Evolutionary conservation across 305 asterid genomes (phyloP), one percentile per base, ranked within the genome.

Genomic region (Solanum hybrid): DNA sequence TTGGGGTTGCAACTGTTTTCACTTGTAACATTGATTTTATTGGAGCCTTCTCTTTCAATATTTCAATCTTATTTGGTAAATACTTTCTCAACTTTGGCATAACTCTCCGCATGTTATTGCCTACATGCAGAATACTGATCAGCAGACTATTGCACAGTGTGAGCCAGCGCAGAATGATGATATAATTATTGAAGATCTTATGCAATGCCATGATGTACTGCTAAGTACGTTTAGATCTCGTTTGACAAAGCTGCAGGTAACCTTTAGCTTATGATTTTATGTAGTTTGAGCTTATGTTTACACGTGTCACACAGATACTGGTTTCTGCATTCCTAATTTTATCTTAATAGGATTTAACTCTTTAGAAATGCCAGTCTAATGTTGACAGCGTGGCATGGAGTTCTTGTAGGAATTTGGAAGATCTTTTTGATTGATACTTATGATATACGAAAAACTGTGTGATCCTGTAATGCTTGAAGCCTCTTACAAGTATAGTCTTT

Each of bases 181-280:
- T 89, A 79, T 45, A 89, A 75, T 92, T 89, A 91, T 94, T 90
- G 98, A 95, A 91, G 92, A 82, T 90, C 90, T 97, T 90, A 94
- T 95, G 99, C 95, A 94, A 93, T 91, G 92, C 92, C 99, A 97
- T 93, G 99, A 96, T 88, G 88, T 91, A 89, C 95, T 97, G 31
- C 89, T 97, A 92, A 97, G 96, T 92, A 92, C 98, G 3, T 94
- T 94, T 78, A 93, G 96, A 87, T 95, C 99, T 86, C 96, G 99
- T 79, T 93, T 98, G 90, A 96, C 99, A 81, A 98, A 97, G 96
- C 91, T 97, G 91, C 99, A 98, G 96, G 99, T 98, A 92, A 89
- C 57, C 70, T 92, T 90, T n/a, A 32, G 72, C 65, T 5, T 88
- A 41, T 70, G 37, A 37, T 36, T 14, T 51, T 70, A 37, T 81